Evolutionary conservation across 2,329 filamentous ascomycete genomes (phyloP).

Genomic region (Colletotrichum sp.): DNA sequence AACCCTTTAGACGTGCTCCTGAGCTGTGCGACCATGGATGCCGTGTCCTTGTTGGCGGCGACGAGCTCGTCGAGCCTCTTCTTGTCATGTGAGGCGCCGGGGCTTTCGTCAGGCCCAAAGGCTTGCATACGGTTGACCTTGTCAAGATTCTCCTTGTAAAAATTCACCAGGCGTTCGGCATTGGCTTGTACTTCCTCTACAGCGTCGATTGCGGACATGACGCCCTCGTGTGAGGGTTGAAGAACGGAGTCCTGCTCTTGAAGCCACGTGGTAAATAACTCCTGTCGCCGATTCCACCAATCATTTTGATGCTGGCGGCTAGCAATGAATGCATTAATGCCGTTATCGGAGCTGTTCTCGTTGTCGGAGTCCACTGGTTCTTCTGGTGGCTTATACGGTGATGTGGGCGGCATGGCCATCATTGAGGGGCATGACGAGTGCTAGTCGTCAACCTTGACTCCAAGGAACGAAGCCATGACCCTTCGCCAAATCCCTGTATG

Average conservation of each 20-base stretch:
- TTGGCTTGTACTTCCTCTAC: neutral
- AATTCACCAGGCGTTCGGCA: neutral
- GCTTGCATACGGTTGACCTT: neutral
- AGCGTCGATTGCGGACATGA: neutral
- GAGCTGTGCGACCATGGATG: neutral
- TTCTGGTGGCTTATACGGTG: neutral
- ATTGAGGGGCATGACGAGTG: neutral
- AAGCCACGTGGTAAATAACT: neutral
- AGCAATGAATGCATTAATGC: neutral
- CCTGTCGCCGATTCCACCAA: neutral
- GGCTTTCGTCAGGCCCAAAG: neutral
- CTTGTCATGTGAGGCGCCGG: neutral
- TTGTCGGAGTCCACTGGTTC: neutral
- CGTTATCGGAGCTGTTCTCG: neutral
- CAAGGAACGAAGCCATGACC: neutral
- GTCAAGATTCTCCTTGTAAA: neutral
- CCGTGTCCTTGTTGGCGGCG: neutral
- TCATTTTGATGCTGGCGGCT: neutral
- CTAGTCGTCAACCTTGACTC: neutral
- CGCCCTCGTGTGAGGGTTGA: neutral
- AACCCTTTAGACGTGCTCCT: neutral
- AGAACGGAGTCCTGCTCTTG: neutral
- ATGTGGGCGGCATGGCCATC: neutral
- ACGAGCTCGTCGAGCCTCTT: neutral
- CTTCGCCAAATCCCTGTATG: neutral